These are phyloP conservation scores for Carex myosuroides DNA, from an alignment of 176 grass and related monocot genomes.

Conservation along the genomic window DNA sequence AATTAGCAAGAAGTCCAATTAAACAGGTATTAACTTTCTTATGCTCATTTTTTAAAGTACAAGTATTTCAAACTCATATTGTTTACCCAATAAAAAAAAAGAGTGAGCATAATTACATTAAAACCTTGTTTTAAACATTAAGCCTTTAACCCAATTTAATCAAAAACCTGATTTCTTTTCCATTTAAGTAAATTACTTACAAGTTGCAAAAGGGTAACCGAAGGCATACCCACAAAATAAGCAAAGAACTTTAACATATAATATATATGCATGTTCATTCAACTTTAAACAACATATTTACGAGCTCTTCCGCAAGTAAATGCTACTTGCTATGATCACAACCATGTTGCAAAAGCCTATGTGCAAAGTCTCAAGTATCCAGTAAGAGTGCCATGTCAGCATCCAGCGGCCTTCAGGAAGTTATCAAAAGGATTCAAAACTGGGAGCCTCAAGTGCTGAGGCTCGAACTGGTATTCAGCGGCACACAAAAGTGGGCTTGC, in stretches of 20 bases:
- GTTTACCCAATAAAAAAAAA: background rate
- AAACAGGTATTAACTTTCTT: background rate
- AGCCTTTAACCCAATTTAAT: slow-evolving; percentile 1
- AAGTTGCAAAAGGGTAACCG: background rate
- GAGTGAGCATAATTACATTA: background rate
- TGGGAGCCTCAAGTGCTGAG: slow-evolving; percentile 55
- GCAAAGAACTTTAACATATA: background rate
- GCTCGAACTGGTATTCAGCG: slow-evolving; percentile 32
- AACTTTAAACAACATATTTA: slow-evolving; percentile 8
- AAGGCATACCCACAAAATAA: slow-evolving; percentile 1
- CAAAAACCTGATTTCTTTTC: slow-evolving; percentile 2
- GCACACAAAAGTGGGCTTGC: slow-evolving; percentile 6
- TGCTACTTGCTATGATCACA: background rate
- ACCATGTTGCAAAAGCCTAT: background rate
- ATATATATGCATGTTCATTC: background rate
- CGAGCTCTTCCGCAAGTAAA: background rate
- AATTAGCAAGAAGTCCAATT: background rate
- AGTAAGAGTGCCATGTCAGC: slow-evolving; percentile 27
- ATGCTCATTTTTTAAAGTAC: background rate
- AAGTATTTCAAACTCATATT: background rate
- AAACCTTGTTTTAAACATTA: background rate
- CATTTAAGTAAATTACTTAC: slow-evolving; percentile 10
- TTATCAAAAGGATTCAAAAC: slow-evolving; percentile 66
- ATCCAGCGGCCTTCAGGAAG: slow-evolving; percentile 48
- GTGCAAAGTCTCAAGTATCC: background rate